Conservation (phyloP, 2,329 filamentous ascomycete species). For the Ophiostoma australiae region DNA sequence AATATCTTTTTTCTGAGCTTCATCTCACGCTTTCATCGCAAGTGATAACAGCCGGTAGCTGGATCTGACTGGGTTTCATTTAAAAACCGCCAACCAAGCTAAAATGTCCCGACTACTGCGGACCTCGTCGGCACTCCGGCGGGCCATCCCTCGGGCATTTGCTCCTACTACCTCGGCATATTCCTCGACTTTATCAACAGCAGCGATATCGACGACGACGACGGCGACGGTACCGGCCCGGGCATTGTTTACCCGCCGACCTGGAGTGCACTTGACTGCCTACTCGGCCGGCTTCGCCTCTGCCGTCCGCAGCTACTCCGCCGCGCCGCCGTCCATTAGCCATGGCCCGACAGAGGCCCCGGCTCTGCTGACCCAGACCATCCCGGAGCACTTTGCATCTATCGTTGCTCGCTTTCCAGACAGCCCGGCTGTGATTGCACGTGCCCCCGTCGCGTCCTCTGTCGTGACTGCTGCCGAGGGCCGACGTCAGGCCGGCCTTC, state of each 20-base stretch:
- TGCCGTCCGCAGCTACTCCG: not conserved
- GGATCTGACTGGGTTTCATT: not conserved
- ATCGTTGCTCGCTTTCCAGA: conserved; percentile 63
- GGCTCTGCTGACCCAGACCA: conserved; percentile 60
- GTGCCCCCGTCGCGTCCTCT: conserved; percentile 37
- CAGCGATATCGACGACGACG: not conserved
- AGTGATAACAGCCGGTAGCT: not conserved
- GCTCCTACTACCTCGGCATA: not conserved
- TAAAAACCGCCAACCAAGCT: no score
- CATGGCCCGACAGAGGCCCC: conserved; percentile 45
- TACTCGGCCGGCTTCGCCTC: not conserved
- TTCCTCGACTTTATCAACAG: not conserved
- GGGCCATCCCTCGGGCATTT: not conserved
- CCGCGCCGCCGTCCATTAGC: conserved; percentile 17
- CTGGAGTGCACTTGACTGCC: not conserved
- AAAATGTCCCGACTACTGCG: not conserved
- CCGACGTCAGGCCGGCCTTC: not conserved
- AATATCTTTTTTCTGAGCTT: not conserved
- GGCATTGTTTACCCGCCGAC: not conserved
- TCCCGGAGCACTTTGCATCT: conserved; percentile 65
- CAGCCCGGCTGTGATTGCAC: conserved; percentile 52
- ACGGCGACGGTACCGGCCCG: not conserved
- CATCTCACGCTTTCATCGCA: not conserved
- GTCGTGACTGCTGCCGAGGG: conserved; percentile 6
- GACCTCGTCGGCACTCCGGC: conserved; percentile 3